Base-by-base conservation (phyloP, 164 flowering plant genomes). In the Stephania cephalantha region DNA sequence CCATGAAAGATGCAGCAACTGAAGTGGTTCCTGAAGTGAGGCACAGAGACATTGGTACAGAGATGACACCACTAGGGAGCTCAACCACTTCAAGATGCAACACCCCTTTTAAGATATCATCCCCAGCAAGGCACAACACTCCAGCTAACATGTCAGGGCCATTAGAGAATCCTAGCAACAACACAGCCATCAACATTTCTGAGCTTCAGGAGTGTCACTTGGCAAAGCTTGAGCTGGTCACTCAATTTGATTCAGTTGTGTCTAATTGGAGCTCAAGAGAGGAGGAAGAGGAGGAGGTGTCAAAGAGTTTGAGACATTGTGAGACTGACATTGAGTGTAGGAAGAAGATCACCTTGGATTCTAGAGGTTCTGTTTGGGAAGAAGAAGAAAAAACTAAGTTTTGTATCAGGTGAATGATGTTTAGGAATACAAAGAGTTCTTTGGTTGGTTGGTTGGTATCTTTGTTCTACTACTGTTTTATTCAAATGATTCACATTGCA, bases 111-210 rank as follows among this genome's bases (percentile, higher is more conserved):
- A 88, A 85, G 81, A 82, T 76, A 82, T 83, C 85, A 69, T 92
- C 97, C 0, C 98, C 99, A 2, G 90, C 89, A 0, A 88, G 99
- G 69, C 95, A 95, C 71, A 95, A 93, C 83, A 95, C 99, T 4
- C 97, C 95, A 8, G 88, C 86, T 3, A 79, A 80, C 68, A 78
- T 89, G 81, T 94, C 97, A n/a, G 97, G 95, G 0, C 91, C 92
- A 22, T 70, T 86, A 31, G 82, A 42, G 17, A 61, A 46, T 46
- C 66, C 79, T 35, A 80, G 66, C 30, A 79, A 22, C 35, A 63
- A 71, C 71, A 18, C 66, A 61, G 9, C 66, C 72, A 78, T 87
- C 44, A 88, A 88, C 78, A 82, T 87, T 29, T 66, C 89, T 3
- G 90, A 89, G 80, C 79, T 92, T 74, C 86, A 89, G 46, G 93